phyloP scores from a whole-genome alignment of 108 stramenopile genomes.

The Skeletonema tropicum region DNA sequence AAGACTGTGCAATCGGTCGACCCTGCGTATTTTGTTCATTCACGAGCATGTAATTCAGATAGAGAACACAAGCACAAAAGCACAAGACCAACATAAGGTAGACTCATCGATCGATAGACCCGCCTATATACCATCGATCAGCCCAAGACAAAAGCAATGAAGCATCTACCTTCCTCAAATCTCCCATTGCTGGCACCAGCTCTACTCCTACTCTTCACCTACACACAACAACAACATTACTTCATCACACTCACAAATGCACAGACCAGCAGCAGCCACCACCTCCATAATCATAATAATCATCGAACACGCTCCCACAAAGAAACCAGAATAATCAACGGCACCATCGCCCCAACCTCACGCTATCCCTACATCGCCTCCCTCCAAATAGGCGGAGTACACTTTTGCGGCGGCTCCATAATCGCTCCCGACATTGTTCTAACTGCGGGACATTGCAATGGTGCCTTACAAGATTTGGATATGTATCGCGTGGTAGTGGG shows the following conservation, averaged over 20 bases:
- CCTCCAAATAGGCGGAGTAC: conserved; percentile 36
- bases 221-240: background rate
- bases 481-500: conserved; percentile 46
- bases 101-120: too few relatives aligned
- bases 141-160: background rate
- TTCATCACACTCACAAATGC: background rate
- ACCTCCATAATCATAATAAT: too few relatives aligned
- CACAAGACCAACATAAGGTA: background rate
- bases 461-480: background rate
- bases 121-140: too few relatives aligned
- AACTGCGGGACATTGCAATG: conserved; percentile 68
- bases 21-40: too few relatives aligned
- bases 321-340: conserved; percentile 52
- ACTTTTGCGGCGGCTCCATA: conserved; percentile 64
- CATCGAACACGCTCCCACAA: background rate
- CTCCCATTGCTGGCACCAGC: background rate
- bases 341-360: conserved; percentile 21
- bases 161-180: background rate
- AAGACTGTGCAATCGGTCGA: too few relatives aligned
- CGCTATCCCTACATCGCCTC: conserved; percentile 66
- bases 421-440: conserved; percentile 59
- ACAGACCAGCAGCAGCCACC: background rate
- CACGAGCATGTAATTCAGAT: background rate
- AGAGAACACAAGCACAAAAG: background rate
- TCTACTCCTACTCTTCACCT: background rate